Conservation (phyloP, 371 early-diverging fungal species). For the Syncephalastrum monosporum region DNA sequence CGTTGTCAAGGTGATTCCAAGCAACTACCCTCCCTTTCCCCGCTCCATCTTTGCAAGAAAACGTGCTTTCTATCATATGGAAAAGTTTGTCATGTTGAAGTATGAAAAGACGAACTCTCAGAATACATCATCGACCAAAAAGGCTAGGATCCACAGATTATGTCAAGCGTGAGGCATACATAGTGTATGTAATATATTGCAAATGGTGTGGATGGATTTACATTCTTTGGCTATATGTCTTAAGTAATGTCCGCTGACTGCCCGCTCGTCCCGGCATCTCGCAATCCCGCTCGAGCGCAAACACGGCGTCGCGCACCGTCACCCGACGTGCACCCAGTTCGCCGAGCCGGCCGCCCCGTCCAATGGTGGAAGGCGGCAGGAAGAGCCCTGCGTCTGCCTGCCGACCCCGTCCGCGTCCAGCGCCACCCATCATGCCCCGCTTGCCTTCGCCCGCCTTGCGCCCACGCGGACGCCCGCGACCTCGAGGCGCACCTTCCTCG, state of each 20-base stretch:
- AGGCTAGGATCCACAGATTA: too few species aligned
- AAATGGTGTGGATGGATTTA: conserved; percentile 20
- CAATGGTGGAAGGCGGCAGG: conserved; percentile 41
- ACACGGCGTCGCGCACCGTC: conserved; percentile 72
- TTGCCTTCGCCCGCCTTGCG: conserved; percentile 15
- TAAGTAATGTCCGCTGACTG: conserved; percentile 59
- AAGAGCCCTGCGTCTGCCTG: conserved; percentile 23
- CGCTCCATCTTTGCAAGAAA: too few species aligned
- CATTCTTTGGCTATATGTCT: conserved; percentile 48
- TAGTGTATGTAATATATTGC: conserved; percentile 18
- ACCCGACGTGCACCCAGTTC: conserved; percentile 52
- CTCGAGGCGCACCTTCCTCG: conserved; percentile 35
- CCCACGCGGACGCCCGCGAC: conserved; percentile 38
- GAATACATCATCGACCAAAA: too few species aligned
- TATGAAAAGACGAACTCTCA: too few species aligned
- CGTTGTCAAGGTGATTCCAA: too few species aligned
- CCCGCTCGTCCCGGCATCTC: conserved; percentile 48
- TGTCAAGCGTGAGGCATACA: too few species aligned
- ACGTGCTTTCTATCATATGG: too few species aligned
- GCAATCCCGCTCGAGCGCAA: conserved; percentile 70
- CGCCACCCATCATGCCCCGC: conserved; percentile 9
- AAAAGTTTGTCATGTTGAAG: too few species aligned
- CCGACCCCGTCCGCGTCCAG: conserved; percentile 16
- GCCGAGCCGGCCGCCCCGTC: conserved; percentile 31
- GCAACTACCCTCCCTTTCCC: too few species aligned